A percentile compares a stretch with the other conserved stretches of the same genome.
phyloP scores from a whole-genome alignment of 306 rosid species.

The Styphnolobium japonicum region DNA sequence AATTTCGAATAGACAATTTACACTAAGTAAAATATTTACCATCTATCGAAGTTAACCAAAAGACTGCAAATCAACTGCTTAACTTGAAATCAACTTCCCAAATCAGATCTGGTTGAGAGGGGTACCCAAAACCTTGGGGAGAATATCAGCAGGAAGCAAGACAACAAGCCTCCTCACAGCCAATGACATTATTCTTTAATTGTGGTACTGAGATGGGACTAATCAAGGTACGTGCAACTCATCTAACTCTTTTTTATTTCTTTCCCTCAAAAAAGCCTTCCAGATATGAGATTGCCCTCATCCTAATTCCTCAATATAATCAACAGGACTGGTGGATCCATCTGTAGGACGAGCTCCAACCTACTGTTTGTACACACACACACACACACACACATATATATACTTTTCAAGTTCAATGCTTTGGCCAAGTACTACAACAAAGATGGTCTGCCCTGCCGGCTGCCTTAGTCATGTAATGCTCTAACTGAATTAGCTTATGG shows the following conservation, averaged over 20 bases:
- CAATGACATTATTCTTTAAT: constrained; percentile 49
- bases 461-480: too few species aligned
- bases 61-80: not conserved
- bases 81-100: not conserved
- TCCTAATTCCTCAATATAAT: too few species aligned
- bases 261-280: not conserved
- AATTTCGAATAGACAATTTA: too few species aligned
- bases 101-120: constrained; percentile 55
- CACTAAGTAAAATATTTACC: too few species aligned
- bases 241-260: not conserved
- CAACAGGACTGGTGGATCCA: constrained; percentile 62
- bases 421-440: too few species aligned
- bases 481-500: too few species aligned
- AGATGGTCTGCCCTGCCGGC: too few species aligned
- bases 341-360: constrained; percentile 29
- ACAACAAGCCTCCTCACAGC: constrained; percentile 46
- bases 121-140: constrained; percentile 41
- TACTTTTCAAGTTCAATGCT: too few species aligned
- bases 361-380: not conserved
- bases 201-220: constrained; percentile 53
- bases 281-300: not conserved
- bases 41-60: not conserved
- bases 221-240: constrained; percentile 34
- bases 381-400: too few species aligned
- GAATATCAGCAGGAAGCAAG: constrained; percentile 58